Evolutionary conservation across 2,329 filamentous ascomycete species (phyloP).

Genomic region (Xylaria sp.): DNA sequence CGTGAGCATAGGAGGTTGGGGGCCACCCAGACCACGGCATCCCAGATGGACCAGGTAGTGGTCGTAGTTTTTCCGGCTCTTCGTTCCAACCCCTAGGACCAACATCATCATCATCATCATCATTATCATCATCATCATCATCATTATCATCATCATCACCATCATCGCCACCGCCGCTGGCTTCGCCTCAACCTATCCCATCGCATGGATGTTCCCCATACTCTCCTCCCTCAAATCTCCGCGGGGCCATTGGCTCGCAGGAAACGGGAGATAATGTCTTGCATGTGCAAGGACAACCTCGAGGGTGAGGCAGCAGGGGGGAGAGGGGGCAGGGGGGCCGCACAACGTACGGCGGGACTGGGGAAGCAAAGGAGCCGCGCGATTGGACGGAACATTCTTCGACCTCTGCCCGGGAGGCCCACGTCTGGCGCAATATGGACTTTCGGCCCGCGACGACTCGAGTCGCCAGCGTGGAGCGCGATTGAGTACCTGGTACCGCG

Average conservation of each 20-base stretch:
- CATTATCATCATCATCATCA: too few relatives aligned
- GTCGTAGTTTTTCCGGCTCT: neutral
- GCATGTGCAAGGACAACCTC: slow-evolving; percentile 20
- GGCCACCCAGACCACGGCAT: neutral
- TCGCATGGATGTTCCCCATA: slow-evolving; percentile 8
- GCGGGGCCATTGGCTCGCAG: slow-evolving; percentile 5
- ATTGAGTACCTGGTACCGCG: slow-evolving; percentile 12
- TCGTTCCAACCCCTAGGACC: too few relatives aligned
- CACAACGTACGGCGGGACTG: slow-evolving; percentile 21
- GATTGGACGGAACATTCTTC: slow-evolving; percentile 31
- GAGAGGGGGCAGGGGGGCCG: too few relatives aligned
- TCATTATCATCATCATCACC: too few relatives aligned
- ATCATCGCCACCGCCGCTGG: too few relatives aligned
- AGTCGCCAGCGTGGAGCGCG: neutral
- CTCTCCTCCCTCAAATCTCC: neutral
- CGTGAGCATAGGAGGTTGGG: neutral
- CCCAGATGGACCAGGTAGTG: neutral
- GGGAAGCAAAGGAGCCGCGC: slow-evolving; percentile 13
- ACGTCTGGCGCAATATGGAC: slow-evolving; percentile 38
- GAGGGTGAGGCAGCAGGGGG: slow-evolving; percentile 13
- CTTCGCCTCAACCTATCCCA: neutral
- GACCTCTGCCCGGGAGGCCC: slow-evolving; percentile 18
- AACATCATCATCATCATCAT: too few relatives aligned
- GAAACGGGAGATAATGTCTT: slow-evolving; percentile 15
- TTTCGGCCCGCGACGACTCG: slow-evolving; percentile 39